phyloP scores from a whole-genome alignment of 2,329 filamentous ascomycete genomes.

The Madurella mycetomatis region DNA sequence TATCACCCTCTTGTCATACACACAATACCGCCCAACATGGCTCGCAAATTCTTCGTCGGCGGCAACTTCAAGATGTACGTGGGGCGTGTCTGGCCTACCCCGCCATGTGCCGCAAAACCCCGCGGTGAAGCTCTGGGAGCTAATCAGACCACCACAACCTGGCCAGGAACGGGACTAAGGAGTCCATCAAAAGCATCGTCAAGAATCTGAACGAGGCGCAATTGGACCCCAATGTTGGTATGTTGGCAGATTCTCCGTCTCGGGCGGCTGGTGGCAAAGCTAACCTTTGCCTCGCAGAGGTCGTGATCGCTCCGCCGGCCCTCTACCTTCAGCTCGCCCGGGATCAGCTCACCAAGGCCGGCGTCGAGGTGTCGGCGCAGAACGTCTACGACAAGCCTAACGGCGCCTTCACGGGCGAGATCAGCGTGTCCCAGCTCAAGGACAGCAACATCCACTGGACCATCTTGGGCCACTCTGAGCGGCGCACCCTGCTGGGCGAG shows the following conservation, averaged over 20 bases:
- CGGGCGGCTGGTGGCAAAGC: background rate
- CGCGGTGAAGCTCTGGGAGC: slow-evolving; percentile 24
- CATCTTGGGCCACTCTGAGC: slow-evolving; percentile 92
- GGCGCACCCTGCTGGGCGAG: slow-evolving; percentile 85
- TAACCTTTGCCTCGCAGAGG: slow-evolving; percentile 55
- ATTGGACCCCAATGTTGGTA: slow-evolving; percentile 71
- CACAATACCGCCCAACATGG: slow-evolving; percentile 59
- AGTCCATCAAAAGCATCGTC: slow-evolving; percentile 88
- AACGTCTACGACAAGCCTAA: slow-evolving; percentile 98
- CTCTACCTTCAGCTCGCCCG: slow-evolving; percentile 88
- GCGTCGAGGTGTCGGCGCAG: slow-evolving; percentile 85
- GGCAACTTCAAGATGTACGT: slow-evolving; percentile 99
- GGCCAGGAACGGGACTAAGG: slow-evolving; percentile 82
- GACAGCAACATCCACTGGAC: slow-evolving; percentile 86
- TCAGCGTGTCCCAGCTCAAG: slow-evolving; percentile 85
- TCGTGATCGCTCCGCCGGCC: slow-evolving; percentile 85
- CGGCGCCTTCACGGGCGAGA: slow-evolving; percentile 95
- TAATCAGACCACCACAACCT: slow-evolving; percentile 25
- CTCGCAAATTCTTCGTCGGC: slow-evolving; percentile 94
- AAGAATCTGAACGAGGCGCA: slow-evolving; percentile 80
- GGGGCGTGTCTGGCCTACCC: slow-evolving; percentile 28
- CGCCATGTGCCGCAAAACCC: slow-evolving; percentile 26
- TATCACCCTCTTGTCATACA: background rate
- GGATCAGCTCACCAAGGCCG: slow-evolving; percentile 63
- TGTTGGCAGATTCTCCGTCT: slow-evolving; percentile 29